phyloP scores from a whole-genome alignment of 495 filamentous ascomycete species.

The Annulohypoxylon moriforme region DNA sequence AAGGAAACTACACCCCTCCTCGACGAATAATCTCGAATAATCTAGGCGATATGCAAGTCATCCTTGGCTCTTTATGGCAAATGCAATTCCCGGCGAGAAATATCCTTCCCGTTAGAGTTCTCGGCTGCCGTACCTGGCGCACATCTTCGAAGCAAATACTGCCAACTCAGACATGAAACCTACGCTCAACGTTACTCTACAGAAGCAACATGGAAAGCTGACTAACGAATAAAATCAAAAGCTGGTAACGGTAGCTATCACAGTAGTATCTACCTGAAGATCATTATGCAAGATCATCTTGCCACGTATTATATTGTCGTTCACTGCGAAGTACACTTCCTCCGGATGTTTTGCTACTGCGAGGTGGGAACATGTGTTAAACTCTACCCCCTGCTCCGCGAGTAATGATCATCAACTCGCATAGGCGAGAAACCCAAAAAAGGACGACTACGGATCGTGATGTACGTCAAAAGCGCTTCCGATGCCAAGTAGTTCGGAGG shows the following conservation, averaged over 20 bases:
- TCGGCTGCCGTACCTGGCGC: constrained; percentile 33
- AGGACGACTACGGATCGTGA: not conserved
- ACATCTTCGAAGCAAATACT: constrained; percentile 30
- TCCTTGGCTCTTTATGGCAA: constrained; percentile 44
- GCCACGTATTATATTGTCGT: constrained; percentile 39
- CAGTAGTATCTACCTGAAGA: constrained; percentile 30
- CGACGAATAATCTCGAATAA: constrained; percentile 20
- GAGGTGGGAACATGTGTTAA: not conserved
- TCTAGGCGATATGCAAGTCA: constrained; percentile 41
- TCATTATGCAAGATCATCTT: constrained; percentile 43
- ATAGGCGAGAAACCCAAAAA: constrained; percentile 5
- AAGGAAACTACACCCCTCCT: constrained; percentile 26
- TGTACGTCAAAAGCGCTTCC: not conserved
- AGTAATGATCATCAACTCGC: constrained; percentile 14
- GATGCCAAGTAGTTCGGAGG: constrained; percentile 16
- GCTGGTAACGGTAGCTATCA: constrained; percentile 21
- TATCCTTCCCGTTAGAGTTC: constrained; percentile 30
- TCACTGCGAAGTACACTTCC: constrained; percentile 14
- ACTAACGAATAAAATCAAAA: constrained; percentile 24
- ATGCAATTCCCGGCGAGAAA: constrained; percentile 42
- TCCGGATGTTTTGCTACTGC: constrained; percentile 1
- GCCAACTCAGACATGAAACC: constrained; percentile 38
- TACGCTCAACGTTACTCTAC: constrained; percentile 36
- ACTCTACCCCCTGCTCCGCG: constrained; percentile 11
- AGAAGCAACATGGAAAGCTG: constrained; percentile 1